Percentiles rank a stretch among this genome's conserved stretches.
Conservation (phyloP, 768 basidiomycete species). For the Candolleomyces aberdarensis region DNA sequence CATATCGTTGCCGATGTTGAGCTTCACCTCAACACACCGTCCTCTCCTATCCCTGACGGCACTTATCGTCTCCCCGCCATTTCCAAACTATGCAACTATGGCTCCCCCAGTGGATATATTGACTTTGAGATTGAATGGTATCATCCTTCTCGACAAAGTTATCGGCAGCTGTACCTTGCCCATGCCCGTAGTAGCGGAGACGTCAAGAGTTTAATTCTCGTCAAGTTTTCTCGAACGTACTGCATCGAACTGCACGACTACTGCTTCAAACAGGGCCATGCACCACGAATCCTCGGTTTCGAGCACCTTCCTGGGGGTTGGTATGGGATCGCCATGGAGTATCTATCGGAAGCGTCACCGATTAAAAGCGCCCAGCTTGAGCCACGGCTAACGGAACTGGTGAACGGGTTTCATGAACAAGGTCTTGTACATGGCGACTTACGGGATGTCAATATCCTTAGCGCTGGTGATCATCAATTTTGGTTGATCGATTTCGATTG, state of each 20-base stretch:
- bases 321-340: constrained; percentile 23
- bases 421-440: constrained; percentile 19
- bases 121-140: constrained; percentile 9
- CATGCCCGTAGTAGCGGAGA: not conserved
- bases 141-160: constrained; percentile 1
- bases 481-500: constrained; percentile 18
- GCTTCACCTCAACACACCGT: constrained; percentile 1
- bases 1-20: constrained; percentile 9
- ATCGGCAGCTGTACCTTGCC: constrained; percentile 10
- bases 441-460: constrained; percentile 13
- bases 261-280: constrained; percentile 18
- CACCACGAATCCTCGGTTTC: constrained; percentile 21
- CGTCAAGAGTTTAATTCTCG: constrained; percentile 8
- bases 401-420: constrained; percentile 14
- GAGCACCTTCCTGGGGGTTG: constrained; percentile 25
- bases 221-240: constrained; percentile 22
- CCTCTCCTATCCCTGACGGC: constrained; percentile 4
- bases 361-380: not conserved
- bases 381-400: constrained; percentile 1
- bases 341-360: constrained; percentile 1
- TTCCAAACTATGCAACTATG: constrained; percentile 6
- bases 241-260: constrained; percentile 16
- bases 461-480: not conserved
- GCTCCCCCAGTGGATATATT: constrained; percentile 4
- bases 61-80: not conserved